Conservation (phyloP, 2,329 filamentous ascomycete genomes). For the Parafenestella ontariensis region DNA sequence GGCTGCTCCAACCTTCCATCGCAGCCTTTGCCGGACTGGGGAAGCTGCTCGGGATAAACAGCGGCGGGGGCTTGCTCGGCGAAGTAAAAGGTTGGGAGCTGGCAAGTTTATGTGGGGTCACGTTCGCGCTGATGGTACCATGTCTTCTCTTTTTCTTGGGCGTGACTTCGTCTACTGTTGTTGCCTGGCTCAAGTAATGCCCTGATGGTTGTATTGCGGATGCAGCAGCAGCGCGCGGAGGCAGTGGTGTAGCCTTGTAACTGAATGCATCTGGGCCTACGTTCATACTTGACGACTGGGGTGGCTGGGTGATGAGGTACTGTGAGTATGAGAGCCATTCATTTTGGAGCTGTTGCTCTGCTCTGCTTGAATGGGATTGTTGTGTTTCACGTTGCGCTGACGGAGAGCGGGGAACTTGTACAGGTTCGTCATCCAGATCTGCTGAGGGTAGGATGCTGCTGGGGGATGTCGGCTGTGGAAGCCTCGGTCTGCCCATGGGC, state of each 20-base stretch:
- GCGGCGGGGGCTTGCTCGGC: constrained; percentile 34
- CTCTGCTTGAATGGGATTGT: constrained; percentile 40
- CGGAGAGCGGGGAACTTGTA: constrained; percentile 35
- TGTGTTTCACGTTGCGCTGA: constrained; percentile 28
- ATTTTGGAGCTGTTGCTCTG: constrained; percentile 41
- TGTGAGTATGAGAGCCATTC: constrained; percentile 45
- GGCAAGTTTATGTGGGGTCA: constrained; percentile 30
- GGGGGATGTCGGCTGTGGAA: constrained; percentile 2
- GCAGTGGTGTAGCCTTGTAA: constrained; percentile 33
- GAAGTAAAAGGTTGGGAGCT: constrained; percentile 29
- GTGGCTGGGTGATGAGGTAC: constrained; percentile 24
- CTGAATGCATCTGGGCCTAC: constrained; percentile 33
- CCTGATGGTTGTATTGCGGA: constrained; percentile 6
- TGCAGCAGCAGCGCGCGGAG: not conserved
- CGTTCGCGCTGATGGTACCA: constrained; percentile 19
- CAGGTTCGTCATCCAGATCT: constrained; percentile 26
- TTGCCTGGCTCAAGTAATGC: constrained; percentile 39
- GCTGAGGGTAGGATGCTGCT: constrained; percentile 11
- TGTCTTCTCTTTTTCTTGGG: constrained; percentile 24
- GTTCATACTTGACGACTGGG: constrained; percentile 37
- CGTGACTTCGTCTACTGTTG: constrained; percentile 40
- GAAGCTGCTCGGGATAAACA: constrained; percentile 45
- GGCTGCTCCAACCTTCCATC: constrained; percentile 37
- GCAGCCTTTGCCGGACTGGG: constrained; percentile 34
- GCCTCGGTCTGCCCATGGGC: not conserved